Evolutionary conservation across 768 basidiomycete genomes (phyloP), one percentile per base, ranked within the genome.

Genomic region (Dacryopinax primogenitus): DNA sequence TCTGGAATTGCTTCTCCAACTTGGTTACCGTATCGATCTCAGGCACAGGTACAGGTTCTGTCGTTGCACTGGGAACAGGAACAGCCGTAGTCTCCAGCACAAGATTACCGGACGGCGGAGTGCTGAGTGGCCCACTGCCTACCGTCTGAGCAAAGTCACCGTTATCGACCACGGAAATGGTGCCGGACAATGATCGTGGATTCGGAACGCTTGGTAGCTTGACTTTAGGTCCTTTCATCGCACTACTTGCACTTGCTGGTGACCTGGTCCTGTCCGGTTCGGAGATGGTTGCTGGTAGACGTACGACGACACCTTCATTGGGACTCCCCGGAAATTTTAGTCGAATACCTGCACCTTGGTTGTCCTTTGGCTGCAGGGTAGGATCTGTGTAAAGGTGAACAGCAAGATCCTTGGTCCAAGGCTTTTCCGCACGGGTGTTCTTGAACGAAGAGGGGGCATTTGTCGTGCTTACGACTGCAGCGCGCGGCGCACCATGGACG

Each of bases 111-210:
- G 51, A 32, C 4, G 51, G 26, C 9, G 51, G 23, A 23, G 51
- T 28, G 9, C 18, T 18, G 18, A 58, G 30, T 3, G 51, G 51
- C 7, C 3, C 26, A 32, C 51, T 30, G 4, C 51, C 51, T 4
- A 58, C 26, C 51, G 51, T 58, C 26, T 58, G 51, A 30, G 51
- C 51, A 18, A 58, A 58, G 18, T 58, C 51, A 18, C 51, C 51
- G 26, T 21, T 21, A 18, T 58, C 51, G 9, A 32, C 51, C 4
- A 58, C 26, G 3, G 51, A 58, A 13, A 13, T 30, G 4, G 51
- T 30, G 26, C 18, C 51, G 18, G 51, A 58, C 11, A 30, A 18
- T 21, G 9, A 7, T 30, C 32, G 51, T 32, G 51, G 13, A 23
- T 58, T 58, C 11, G 51, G 15, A 58, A 6, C 51, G 18, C 30